Base-by-base conservation (phyloP, 164 flowering plant genomes). In the Berberis vulgaris region DNA sequence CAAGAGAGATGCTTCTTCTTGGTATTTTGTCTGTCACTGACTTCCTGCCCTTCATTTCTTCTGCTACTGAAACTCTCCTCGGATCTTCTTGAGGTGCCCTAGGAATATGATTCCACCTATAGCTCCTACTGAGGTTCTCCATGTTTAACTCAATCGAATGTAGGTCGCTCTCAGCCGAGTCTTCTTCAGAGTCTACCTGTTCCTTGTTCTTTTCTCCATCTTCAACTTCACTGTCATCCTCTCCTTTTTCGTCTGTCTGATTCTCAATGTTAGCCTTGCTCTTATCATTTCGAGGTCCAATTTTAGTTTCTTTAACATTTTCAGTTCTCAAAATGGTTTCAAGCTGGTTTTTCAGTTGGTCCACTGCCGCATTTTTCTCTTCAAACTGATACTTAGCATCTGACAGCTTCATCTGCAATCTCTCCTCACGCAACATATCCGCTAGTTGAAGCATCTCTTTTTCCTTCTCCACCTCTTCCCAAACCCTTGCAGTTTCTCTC, bases 361-460 rank as follows among this genome's bases (percentile, higher is more conserved):
- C 88, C 40, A 89, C 81, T 4, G 84, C 87, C 0, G 88, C 87
- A 71, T 84, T 85, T 71, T 86, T 91, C 83, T 89, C 95, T 74
- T 94, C 96, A 57, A 81, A 87, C n/a, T 88, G 87, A 81, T 80
- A 81, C 67, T 84, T 88, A 1, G 96, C 96, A 61, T 94, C 96
- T 0, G 86, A 80, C 5, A 88, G 82, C 73, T 88, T 90, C 95
- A 88, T 84, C 65, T 85, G 97, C 13, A 82, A 84, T 68, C 94
- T 73, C 66, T 88, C 96, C 75, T 88, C 97, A 0, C 89, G 80
- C 75, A 84, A 69, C 13, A 83, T 78, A 63, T 94, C 88, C 2
- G 96, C 96, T 5, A 87, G 60, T 45, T 85, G 96, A 71, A 87
- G 88, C 99, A 86, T 89, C 67, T 87, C 89, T 55, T 92, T 75